These are phyloP conservation scores for Citrus mangshanensis DNA, from an alignment of 345 rosid species.

Conservation along the genomic window DNA sequence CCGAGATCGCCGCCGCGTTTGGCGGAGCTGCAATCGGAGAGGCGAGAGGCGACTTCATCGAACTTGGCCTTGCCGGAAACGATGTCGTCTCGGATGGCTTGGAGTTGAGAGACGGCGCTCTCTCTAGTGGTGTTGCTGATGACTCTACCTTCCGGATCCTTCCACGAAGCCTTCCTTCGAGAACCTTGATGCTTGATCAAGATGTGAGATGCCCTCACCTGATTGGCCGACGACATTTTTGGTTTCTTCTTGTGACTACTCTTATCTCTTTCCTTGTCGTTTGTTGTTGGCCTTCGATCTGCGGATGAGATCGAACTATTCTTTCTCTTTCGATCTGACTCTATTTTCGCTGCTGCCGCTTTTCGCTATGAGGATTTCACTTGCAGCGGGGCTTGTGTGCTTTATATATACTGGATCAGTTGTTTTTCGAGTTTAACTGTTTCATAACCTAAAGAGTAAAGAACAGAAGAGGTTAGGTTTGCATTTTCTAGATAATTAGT, in stretches of 20 bases:
- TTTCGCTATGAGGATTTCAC: not conserved
- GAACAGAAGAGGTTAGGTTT: not conserved
- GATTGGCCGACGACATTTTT: slow-evolving; percentile 37
- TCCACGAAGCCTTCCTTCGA: slow-evolving; percentile 92
- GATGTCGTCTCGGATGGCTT: slow-evolving; percentile 70
- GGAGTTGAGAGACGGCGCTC: slow-evolving; percentile 68
- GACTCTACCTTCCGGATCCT: slow-evolving; percentile 88
- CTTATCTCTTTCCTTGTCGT: slow-evolving; percentile 17
- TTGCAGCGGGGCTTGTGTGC: not conserved
- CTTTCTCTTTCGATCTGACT: slow-evolving; percentile 60
- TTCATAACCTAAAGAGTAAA: not conserved
- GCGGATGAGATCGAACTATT: slow-evolving; percentile 35
- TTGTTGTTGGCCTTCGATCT: slow-evolving; percentile 31
- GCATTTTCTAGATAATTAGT: not conserved
- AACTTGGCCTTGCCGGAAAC: slow-evolving; percentile 75
- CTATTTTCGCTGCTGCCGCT: slow-evolving; percentile 38
- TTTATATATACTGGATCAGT: not conserved
- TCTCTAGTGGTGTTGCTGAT: slow-evolving; percentile 68
- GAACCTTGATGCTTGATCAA: slow-evolving; percentile 95
- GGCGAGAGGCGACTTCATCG: slow-evolving; percentile 68
- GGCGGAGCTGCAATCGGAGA: slow-evolving; percentile 95
- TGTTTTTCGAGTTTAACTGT: not conserved
- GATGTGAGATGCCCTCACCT: slow-evolving; percentile 86
- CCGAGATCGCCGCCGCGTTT: slow-evolving; percentile 98
- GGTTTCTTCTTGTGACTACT: slow-evolving; percentile 36